A percentile compares a stretch with the other conserved stretches of the same genome.
These are phyloP conservation scores for Pholiota molesta DNA, from an alignment of 768 basidiomycete genomes.

Conservation along the genomic window DNA sequence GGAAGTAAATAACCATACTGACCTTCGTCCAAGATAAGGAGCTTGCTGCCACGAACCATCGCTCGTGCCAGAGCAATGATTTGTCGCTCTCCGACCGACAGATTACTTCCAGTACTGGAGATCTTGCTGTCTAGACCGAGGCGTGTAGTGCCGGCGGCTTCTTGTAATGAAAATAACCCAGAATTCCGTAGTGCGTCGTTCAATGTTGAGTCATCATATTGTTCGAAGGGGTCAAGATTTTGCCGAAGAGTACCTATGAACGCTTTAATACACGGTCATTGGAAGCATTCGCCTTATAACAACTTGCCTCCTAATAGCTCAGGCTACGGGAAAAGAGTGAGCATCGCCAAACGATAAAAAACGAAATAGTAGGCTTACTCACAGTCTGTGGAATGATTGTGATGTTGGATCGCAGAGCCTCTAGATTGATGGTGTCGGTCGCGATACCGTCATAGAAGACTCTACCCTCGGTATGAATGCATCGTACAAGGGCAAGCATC, in stretches of 20 bases:
- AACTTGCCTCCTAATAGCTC: constrained; percentile 7
- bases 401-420: constrained; percentile 55
- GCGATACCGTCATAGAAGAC: constrained; percentile 60
- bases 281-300: not conserved
- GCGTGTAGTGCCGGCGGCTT: constrained; percentile 49
- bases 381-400: constrained; percentile 60
- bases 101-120: constrained; percentile 63
- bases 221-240: constrained; percentile 70
- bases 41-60: constrained; percentile 56
- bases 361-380: constrained; percentile 10
- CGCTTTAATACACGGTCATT: not conserved
- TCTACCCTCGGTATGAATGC: constrained; percentile 56
- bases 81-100: constrained; percentile 79
- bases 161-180: constrained; percentile 42
- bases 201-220: constrained; percentile 52
- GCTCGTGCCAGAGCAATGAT: constrained; percentile 70
- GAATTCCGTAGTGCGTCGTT: constrained; percentile 43
- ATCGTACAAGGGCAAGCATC: constrained; percentile 55
- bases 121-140: constrained; percentile 50
- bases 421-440: constrained; percentile 53
- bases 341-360: no score
- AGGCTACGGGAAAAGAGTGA: not conserved
- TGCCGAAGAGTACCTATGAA: constrained; percentile 56
- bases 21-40: constrained; percentile 69
- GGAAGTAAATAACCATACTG: constrained; percentile 23